Evolutionary conservation across 2,329 filamentous ascomycete species (phyloP), one percentile per base, ranked within the genome.

Genomic region (Epichloe typhina): DNA sequence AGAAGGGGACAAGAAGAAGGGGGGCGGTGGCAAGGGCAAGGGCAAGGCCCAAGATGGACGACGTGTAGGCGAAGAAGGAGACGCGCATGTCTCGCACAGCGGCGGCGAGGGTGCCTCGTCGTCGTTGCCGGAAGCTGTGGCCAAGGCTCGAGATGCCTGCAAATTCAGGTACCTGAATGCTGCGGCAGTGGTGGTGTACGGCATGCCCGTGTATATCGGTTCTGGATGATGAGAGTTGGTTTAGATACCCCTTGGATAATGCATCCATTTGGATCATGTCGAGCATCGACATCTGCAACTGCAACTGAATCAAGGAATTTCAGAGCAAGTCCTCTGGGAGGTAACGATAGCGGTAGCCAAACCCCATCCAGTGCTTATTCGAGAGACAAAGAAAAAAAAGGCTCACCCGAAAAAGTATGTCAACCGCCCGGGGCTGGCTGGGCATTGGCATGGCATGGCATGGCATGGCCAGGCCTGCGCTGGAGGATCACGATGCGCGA

Each of bases 101-200:
- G n/a, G 50, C 46, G n/a, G 11, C 15, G 45, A 39, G 2, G 6
- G 15, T 5, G 33, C 23, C n/a, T 39, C 58, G 62, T 55, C 45
- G 52, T 84, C 77, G 49, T 69, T 97, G 53, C 84, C 88, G n/a
- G 82, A 91, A 64, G 93, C 93, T 0, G 84, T 97, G 37, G 79
- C 80, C 35, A 77, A 72, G 60, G 87, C 86, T 13, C 77, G 88
- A 56, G 77, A 79, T 53, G 83, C 82, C n/a, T 97, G 93, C 69
- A 82, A 87, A 58, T 79, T 98, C 69, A 80, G 80, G 64, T 97
- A 95, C 71, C 71, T 98, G 58, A 98, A 95, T 60, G 93, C 89
- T 0, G 93, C 91, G 11, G 89, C 91, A 38, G 88, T 93, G 23
- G 90, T 93, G 56, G 84, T 97, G 49, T 98, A 97, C 71, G 93